A percentile compares a stretch with the other conserved stretches of the same genome.
Evolutionary conservation across 176 grass and related monocot species (phyloP).

Genomic region (Aegilops longissima): DNA sequence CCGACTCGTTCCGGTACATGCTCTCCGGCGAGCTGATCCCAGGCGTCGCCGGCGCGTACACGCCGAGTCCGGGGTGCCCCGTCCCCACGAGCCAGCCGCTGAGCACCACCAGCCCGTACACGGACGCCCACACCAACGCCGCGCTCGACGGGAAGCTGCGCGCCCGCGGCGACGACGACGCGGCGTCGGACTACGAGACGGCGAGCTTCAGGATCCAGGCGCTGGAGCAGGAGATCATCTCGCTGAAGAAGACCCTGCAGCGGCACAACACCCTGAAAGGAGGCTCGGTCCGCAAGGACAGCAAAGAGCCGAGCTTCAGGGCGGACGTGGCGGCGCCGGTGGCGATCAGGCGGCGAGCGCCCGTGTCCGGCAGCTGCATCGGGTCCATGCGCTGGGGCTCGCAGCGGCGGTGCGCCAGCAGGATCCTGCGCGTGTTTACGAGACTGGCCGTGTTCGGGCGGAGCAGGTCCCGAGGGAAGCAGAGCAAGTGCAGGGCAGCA

Average conservation of each 20-base stretch:
- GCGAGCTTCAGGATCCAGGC: conserved; percentile 84
- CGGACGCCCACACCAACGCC: conserved; percentile 5
- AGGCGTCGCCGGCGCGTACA: conserved; percentile 35
- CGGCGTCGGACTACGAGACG: conserved; percentile 58
- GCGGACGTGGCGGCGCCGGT: background rate
- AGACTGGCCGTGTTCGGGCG: conserved; percentile 78
- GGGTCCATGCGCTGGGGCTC: conserved; percentile 74
- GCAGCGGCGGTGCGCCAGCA: conserved; percentile 64
- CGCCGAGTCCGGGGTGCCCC: conserved; percentile 53
- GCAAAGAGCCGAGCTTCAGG: conserved; percentile 53
- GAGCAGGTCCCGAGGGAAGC: conserved; percentile 48
- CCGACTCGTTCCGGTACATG: conserved; percentile 72
- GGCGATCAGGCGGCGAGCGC: conserved; percentile 39
- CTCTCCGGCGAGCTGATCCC: conserved; percentile 53
- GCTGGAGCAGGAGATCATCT: conserved; percentile 76
- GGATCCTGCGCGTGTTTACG: conserved; percentile 74
- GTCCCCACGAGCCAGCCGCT: conserved; percentile 51
- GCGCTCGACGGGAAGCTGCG: conserved; percentile 33
- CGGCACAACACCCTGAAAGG: conserved; percentile 49
- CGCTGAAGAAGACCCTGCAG: conserved; percentile 72
- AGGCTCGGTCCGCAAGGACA: conserved; percentile 22
- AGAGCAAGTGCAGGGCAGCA: conserved; percentile 43
- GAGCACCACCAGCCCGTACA: conserved; percentile 42
- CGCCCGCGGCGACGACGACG: conserved; percentile 4
- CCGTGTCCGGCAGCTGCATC: conserved; percentile 63